phyloP scores from a whole-genome alignment of 352 stramenopile species.

The Phytopythium boreale region DNA sequence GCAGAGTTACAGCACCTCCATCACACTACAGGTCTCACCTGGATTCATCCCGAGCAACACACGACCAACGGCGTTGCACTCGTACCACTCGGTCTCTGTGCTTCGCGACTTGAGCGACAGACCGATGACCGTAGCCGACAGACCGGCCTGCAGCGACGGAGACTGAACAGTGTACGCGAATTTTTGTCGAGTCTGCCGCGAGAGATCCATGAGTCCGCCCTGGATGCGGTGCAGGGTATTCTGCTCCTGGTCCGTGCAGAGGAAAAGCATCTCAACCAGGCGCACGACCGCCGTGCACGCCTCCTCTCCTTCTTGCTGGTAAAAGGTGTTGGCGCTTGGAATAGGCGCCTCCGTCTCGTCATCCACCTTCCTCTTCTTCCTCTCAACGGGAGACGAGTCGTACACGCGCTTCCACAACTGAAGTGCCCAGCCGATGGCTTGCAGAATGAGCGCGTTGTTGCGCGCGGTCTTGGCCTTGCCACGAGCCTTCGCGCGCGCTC shows the following conservation, averaged over 20 bases:
- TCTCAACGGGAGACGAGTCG: conserved; percentile 23
- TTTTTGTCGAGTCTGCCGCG: conserved; percentile 43
- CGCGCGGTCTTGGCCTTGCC: conserved; percentile 37
- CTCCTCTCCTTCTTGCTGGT: conserved; percentile 56
- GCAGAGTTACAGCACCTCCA: neutral
- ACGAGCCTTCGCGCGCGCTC: conserved; percentile 28
- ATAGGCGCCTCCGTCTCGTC: conserved; percentile 1
- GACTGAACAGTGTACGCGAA: conserved; percentile 66
- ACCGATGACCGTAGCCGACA: conserved; percentile 67
- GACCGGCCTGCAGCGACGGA: conserved; percentile 47
- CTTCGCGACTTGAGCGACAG: conserved; percentile 72
- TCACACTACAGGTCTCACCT: conserved; percentile 24
- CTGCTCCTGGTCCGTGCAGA: conserved; percentile 69
- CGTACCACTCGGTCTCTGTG: conserved; percentile 80
- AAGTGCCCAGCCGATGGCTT: conserved; percentile 46
- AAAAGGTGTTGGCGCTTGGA: conserved; percentile 9
- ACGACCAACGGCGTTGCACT: conserved; percentile 67
- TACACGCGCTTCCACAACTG: conserved; percentile 71
- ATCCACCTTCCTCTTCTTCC: conserved; percentile 17
- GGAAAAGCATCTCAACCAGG: conserved; percentile 77
- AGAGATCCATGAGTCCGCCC: conserved; percentile 49
- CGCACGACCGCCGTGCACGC: conserved; percentile 59
- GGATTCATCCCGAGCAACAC: conserved; percentile 51
- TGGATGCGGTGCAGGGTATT: conserved; percentile 75
- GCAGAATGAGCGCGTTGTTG: conserved; percentile 68